These are phyloP conservation scores for Retiboletus flavoniger DNA, from an alignment of 1,284 basidiomycete genomes.

Conservation along the genomic window DNA sequence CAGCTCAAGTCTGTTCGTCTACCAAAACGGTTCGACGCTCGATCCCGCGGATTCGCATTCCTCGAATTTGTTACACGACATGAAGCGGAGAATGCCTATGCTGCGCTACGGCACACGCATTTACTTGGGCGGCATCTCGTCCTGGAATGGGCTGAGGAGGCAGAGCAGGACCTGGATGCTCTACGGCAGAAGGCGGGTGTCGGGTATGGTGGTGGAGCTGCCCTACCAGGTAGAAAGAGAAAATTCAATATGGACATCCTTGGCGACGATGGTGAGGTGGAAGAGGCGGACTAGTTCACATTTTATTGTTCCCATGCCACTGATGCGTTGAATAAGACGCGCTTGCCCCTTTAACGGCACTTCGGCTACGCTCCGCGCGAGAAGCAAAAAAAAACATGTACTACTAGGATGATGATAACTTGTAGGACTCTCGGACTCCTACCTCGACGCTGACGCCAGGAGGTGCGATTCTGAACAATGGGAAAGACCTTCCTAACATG, in stretches of 20 bases:
- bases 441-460: too few relatives aligned
- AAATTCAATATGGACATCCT: slow-evolving; percentile 54
- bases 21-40: slow-evolving; percentile 83
- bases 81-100: slow-evolving; percentile 85
- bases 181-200: slow-evolving; percentile 79
- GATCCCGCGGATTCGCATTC: slow-evolving; percentile 93
- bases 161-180: slow-evolving; percentile 67
- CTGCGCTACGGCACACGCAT: slow-evolving; percentile 88
- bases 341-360: too few relatives aligned
- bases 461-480: too few relatives aligned
- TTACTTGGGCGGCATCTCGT: slow-evolving; percentile 94
- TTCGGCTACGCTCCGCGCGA: too few relatives aligned
- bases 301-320: too few relatives aligned
- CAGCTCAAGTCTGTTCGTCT: slow-evolving; percentile 89
- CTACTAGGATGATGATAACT: too few relatives aligned
- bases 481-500: too few relatives aligned
- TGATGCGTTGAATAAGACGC: too few relatives aligned
- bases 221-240: slow-evolving; percentile 67
- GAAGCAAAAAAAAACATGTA: too few relatives aligned
- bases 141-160: slow-evolving; percentile 90
- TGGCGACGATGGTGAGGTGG: slow-evolving; percentile 37
- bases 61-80: slow-evolving; percentile 86
- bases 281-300: slow-evolving; percentile 21
- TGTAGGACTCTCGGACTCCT: too few relatives aligned
- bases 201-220: slow-evolving; percentile 65